phyloP scores from a whole-genome alignment of 1,139 yeast species.

The Debaryomycetaceae sp. region DNA sequence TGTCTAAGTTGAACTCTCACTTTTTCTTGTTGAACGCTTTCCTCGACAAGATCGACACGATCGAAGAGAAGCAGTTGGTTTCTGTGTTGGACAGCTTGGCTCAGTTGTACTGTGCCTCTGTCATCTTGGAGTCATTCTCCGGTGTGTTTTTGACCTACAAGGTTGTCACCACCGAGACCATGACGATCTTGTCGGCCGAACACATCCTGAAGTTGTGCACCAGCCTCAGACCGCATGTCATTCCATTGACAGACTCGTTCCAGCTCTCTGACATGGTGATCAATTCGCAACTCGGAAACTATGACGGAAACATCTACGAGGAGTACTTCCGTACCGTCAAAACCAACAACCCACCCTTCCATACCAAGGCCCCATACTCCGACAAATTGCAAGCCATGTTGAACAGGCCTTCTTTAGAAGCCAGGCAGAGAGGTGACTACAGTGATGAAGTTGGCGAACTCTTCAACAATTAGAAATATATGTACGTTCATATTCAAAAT shows the following conservation, averaged over 20 bases:
- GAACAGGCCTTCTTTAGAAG: constrained; percentile 35
- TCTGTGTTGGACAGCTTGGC: constrained; percentile 31
- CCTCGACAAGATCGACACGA: constrained; percentile 27
- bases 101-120: constrained; percentile 60
- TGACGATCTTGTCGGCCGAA: constrained; percentile 32
- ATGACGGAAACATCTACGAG: constrained; percentile 46
- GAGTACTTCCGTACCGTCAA: constrained; percentile 42
- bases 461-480: constrained; percentile 7
- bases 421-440: constrained; percentile 40
- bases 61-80: constrained; percentile 17
- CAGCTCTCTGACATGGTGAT: constrained; percentile 43
- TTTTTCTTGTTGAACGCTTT: constrained; percentile 50
- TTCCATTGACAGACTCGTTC: constrained; percentile 49
- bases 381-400: constrained; percentile 32
- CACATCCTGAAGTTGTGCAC: constrained; percentile 27
- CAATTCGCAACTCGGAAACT: constrained; percentile 42
- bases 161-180: constrained; percentile 42
- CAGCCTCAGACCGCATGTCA: constrained; percentile 42
- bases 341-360: constrained; percentile 32
- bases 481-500: not conserved
- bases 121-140: constrained; percentile 68
- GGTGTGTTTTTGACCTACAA: constrained; percentile 71
- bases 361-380: constrained; percentile 41
- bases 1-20: constrained; percentile 62
- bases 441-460: constrained; percentile 19